A percentile compares a stretch with the other conserved stretches of the same genome.
These are phyloP conservation scores for Citrus cavaleriei DNA, from an alignment of 345 rosid genomes.

Conservation along the genomic window DNA sequence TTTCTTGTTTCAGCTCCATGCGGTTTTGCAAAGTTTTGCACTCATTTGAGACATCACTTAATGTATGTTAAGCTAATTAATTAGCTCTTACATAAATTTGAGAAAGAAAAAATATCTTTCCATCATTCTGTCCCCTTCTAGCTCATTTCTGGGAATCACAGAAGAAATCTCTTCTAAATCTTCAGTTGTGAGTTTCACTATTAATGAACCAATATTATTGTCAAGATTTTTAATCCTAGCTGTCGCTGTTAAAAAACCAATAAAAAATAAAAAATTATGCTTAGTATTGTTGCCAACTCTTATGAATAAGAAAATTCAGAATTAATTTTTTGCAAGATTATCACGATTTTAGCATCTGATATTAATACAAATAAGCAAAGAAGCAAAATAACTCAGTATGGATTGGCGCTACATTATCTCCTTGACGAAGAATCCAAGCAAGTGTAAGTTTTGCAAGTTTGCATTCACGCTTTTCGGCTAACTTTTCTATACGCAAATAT, in stretches of 20 bases:
- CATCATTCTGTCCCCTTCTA: slow-evolving; percentile 10
- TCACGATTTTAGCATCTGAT: too few relatives aligned
- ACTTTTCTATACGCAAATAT: slow-evolving; percentile 18
- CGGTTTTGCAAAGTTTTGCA: background rate
- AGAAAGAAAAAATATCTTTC: background rate
- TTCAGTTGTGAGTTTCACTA: slow-evolving; percentile 16
- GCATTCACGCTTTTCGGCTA: slow-evolving; percentile 31
- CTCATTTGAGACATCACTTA: too few relatives aligned
- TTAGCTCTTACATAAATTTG: slow-evolving; percentile 7
- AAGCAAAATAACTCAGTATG: slow-evolving; percentile 23
- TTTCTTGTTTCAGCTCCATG: background rate
- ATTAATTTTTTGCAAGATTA: too few relatives aligned
- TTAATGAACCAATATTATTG: slow-evolving; percentile 23
- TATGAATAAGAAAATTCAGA: too few relatives aligned
- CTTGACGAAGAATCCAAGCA: slow-evolving; percentile 41
- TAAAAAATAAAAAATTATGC: background rate
- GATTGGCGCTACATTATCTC: slow-evolving; percentile 39
- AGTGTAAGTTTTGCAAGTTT: slow-evolving; percentile 37
- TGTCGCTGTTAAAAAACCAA: background rate
- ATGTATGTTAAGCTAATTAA: background rate
- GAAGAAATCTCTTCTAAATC: slow-evolving; percentile 34
- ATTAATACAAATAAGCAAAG: background rate
- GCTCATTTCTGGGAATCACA: slow-evolving; percentile 27
- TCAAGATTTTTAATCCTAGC: slow-evolving; percentile 26
- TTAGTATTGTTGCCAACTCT: too few relatives aligned